phyloP scores from a whole-genome alignment of 495 filamentous ascomycete genomes.

The Talaromyces wortmannii region DNA sequence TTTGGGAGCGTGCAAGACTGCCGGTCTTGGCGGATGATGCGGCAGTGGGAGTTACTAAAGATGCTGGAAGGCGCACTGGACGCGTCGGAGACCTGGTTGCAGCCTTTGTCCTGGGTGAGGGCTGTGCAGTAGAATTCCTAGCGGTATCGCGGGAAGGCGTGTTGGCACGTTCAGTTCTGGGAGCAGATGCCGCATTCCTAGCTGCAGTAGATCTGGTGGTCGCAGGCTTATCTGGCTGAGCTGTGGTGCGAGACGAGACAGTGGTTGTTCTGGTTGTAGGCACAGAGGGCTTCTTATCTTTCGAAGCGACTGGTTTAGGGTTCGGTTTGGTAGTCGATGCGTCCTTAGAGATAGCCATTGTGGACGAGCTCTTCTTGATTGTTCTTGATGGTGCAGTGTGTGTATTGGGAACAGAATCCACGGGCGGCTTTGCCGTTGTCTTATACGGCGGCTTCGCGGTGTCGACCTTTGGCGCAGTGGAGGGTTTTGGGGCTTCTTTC shows the following conservation, averaged over 20 bases:
- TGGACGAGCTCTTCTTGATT: constrained; percentile 32
- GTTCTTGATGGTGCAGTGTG: constrained; percentile 21
- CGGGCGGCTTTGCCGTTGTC: constrained; percentile 5
- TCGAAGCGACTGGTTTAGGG: constrained; percentile 4
- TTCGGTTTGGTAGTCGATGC: constrained; percentile 15
- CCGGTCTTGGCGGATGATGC: constrained; percentile 51
- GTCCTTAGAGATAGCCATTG: constrained; percentile 29
- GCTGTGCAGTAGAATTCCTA: constrained; percentile 15
- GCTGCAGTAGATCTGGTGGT: constrained; percentile 10
- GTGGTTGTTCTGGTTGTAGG: constrained; percentile 9
- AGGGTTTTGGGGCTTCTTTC: background rate
- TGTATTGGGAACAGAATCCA: constrained; percentile 13
- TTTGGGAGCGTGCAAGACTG: constrained; percentile 32
- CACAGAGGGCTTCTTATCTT: constrained; percentile 7
- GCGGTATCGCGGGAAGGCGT: constrained; percentile 22
- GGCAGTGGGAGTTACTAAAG: constrained; percentile 56
- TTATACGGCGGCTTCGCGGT: background rate
- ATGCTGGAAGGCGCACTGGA: constrained; percentile 52
- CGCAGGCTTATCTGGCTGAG: constrained; percentile 20
- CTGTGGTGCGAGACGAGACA: constrained; percentile 7
- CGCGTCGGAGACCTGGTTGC: constrained; percentile 59
- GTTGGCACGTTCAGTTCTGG: constrained; percentile 22
- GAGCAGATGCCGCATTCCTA: constrained; percentile 4
- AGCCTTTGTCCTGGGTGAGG: constrained; percentile 36
- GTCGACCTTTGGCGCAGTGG: background rate